These are phyloP conservation scores for Fallopia convolvulus DNA, from an alignment of 148 eudicot species.

Conservation along the genomic window DNA sequence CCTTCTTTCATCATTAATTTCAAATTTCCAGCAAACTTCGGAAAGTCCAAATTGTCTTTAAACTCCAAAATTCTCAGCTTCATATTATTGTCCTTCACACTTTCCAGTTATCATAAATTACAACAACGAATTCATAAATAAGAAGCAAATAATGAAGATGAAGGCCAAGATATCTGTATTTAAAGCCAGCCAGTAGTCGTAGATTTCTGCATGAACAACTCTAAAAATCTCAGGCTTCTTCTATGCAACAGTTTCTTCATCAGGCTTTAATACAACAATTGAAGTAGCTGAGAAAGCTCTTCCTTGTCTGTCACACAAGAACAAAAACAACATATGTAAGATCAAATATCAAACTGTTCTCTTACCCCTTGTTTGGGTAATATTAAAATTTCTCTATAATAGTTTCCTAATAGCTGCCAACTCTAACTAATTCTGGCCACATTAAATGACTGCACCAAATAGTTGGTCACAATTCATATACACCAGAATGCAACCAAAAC, in stretches of 20 bases:
- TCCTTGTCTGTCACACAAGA: conserved; percentile 10
- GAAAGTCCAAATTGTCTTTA: background rate
- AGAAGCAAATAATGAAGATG: background rate
- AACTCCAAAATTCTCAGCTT: background rate
- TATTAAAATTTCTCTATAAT: background rate
- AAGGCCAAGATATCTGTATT: background rate
- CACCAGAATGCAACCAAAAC: too few species aligned
- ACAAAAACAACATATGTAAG: background rate
- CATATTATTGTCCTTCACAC: background rate
- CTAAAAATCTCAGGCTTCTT: background rate
- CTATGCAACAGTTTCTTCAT: background rate
- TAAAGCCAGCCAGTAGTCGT: background rate
- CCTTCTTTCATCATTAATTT: background rate
- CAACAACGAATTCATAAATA: background rate
- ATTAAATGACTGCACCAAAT: too few species aligned
- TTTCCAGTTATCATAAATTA: background rate
- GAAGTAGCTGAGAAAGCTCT: conserved; percentile 17
- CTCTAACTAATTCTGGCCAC: too few species aligned
- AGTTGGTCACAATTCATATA: too few species aligned
- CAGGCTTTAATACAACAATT: conserved; percentile 15
- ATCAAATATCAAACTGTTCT: background rate
- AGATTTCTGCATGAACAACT: background rate
- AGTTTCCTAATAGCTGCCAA: background rate
- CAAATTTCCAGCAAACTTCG: background rate
- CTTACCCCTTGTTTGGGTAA: background rate